Evolutionary conservation across 495 filamentous ascomycete species (phyloP), one percentile per base, ranked within the genome.

Genomic region (Xylaria scruposa): DNA sequence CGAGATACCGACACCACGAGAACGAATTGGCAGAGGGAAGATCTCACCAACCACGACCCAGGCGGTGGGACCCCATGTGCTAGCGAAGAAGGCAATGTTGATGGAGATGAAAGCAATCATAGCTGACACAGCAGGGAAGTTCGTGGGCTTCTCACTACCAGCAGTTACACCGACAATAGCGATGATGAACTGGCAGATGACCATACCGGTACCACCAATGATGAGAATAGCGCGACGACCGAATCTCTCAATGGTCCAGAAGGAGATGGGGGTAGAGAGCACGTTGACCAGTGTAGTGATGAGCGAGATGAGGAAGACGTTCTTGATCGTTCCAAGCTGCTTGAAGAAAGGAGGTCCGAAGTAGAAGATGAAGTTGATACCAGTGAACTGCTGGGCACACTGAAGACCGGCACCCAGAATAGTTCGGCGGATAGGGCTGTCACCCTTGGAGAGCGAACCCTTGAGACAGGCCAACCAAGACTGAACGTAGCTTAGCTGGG

Each of bases 41-140:
- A 91, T 90, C 81, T 94, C 91, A 68, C 91, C 91, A 69, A 93
- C 91, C 53, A 93, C 87, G 70, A 94, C 90, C 91, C 91, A 93
- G 66, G 88, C 91, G 68, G 70, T 84, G n/a, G 91, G 90, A 65
- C 91, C 91, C 91, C 90, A 93, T 4, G 89, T 89, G 17, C 83
- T 85, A 29, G 91, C 91, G 76, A 92, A 92, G 83, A 90, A 89
- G 78, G 91, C 88, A 73, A 93, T 91, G 86, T 92, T 92, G 82
- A 93, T 88, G 79, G 90, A 90, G 68, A 91, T 88, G 78, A 92
- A 93, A 1, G 91, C 86, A 60, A 93, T 89, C 68, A 85, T 83
- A 9, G 87, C 83, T 31, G 80, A 78, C 67, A 87, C 83, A 6
- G 85, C 84, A 24, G 72, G 64, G 8, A 74, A 64, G 71, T 89